A percentile compares a stretch with the other conserved stretches of the same genome.
phyloP scores from a whole-genome alignment of 129 eudicot genomes.

The Cynara cardunculus region DNA sequence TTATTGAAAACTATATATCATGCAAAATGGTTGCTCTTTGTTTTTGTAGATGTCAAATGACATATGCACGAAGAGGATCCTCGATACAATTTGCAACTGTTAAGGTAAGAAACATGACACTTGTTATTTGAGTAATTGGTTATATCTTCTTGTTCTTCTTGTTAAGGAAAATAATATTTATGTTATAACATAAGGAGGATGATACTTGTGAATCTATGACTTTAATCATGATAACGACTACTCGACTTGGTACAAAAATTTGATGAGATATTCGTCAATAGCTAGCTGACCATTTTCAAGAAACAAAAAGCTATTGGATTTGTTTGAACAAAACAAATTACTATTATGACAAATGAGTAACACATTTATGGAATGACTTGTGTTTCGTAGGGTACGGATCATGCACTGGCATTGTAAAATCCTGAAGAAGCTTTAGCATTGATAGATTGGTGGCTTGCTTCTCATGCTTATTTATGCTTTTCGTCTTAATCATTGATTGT shows the following conservation, averaged over 20 bases:
- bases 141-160: not conserved
- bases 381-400: constrained; percentile 26
- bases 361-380: not conserved
- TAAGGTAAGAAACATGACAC: no score
- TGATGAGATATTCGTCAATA: no score
- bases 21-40: not conserved
- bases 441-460: constrained; percentile 17
- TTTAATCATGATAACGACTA: no score
- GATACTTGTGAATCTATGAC: not conserved
- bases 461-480: not conserved
- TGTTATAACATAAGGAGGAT: no score
- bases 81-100: not conserved
- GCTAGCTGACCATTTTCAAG: no score
- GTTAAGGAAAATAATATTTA: no score
- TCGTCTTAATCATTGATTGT: not conserved
- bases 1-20: no score
- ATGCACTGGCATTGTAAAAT: constrained; percentile 14
- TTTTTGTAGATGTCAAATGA: constrained; percentile 9
- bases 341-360: not conserved
- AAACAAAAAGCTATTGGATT: no score
- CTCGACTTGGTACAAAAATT: no score
- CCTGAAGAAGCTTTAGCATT: constrained; percentile 17
- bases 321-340: no score
- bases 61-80: constrained; percentile 1
- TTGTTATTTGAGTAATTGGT: not conserved